Evolutionary conservation across 1,284 basidiomycete species (phyloP).

Genomic region (Trichosporon inkin): DNA sequence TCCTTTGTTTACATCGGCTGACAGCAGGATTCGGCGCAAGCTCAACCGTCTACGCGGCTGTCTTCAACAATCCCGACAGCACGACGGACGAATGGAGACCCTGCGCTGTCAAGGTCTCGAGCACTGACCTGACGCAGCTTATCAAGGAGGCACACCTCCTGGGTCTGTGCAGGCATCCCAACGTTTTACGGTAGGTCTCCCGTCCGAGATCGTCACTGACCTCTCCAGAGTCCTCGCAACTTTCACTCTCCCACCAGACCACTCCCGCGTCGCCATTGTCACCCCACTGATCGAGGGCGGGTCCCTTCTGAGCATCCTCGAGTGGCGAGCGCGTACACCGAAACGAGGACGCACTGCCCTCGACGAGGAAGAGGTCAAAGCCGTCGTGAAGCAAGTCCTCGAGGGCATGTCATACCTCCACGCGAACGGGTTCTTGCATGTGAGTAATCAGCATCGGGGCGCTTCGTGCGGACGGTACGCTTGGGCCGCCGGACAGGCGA

Average conservation of each 20-base stretch:
- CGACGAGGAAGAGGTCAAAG: constrained; percentile 44
- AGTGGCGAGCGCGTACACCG: constrained; percentile 30
- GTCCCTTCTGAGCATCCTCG: constrained; percentile 39
- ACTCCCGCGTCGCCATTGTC: constrained; percentile 40
- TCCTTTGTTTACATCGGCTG: not conserved
- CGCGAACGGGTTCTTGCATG: constrained; percentile 81
- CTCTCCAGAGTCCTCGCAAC: constrained; percentile 35
- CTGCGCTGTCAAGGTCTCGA: constrained; percentile 45
- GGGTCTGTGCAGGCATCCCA: constrained; percentile 39
- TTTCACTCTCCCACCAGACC: constrained; percentile 44
- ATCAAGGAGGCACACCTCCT: constrained; percentile 38
- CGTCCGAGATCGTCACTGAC: constrained; percentile 7
- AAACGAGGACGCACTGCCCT: constrained; percentile 11
- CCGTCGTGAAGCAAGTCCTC: constrained; percentile 71
- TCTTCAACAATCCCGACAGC: constrained; percentile 25
- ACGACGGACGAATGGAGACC: constrained; percentile 13
- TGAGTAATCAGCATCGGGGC: constrained; percentile 31
- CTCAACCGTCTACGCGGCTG: constrained; percentile 39
- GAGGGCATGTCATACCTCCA: constrained; percentile 82
- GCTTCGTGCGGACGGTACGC: constrained; percentile 1
- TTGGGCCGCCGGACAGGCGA: too few relatives aligned
- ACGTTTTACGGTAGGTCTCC: constrained; percentile 38
- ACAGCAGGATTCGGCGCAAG: constrained; percentile 43
- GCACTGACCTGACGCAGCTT: constrained; percentile 34
- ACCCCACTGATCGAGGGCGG: constrained; percentile 43